Percentiles rank a stretch among this genome's conserved stretches.
phyloP scores from a whole-genome alignment of 2,329 filamentous ascomycete genomes.

The Talaromyces pinophilus region DNA sequence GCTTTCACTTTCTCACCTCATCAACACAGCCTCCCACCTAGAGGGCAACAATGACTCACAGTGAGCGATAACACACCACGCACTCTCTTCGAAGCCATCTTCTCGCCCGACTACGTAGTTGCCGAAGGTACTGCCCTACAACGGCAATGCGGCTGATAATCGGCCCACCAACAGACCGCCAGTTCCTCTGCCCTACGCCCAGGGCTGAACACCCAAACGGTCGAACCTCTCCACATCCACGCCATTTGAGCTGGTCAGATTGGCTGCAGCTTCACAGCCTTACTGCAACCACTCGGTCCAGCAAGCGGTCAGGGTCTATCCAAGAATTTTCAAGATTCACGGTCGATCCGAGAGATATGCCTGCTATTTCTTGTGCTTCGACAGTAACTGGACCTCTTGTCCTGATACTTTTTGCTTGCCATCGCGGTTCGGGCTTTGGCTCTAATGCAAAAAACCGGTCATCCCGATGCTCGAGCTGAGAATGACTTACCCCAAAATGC shows the following conservation, averaged over 20 bases:
- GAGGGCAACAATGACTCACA: not conserved
- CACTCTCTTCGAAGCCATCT: not conserved
- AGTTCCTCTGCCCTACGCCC: slow-evolving; percentile 11
- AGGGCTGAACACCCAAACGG: slow-evolving; percentile 19
- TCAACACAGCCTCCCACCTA: not conserved
- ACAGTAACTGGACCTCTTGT: not conserved
- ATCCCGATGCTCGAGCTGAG: slow-evolving; percentile 7
- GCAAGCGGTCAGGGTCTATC: slow-evolving; percentile 12
- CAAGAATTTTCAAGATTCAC: not conserved
- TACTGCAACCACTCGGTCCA: not conserved
- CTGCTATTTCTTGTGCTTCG: not conserved
- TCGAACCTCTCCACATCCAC: slow-evolving; percentile 22
- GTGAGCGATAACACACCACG: not conserved
- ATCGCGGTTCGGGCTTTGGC: not conserved
- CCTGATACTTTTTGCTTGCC: not conserved
- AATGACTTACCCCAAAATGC: not conserved
- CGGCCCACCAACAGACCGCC: slow-evolving; percentile 22
- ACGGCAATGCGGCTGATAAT: slow-evolving; percentile 22
- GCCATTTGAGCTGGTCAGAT: slow-evolving; percentile 25
- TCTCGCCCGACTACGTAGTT: not conserved
- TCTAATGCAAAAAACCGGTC: not conserved
- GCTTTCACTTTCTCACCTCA: not conserved
- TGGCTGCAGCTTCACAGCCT: slow-evolving; percentile 10
- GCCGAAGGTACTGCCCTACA: not conserved
- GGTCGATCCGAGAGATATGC: not conserved